Base-by-base conservation (phyloP, 108 stramenopile genomes). In the Mayamaea pseudoterrestris region DNA sequence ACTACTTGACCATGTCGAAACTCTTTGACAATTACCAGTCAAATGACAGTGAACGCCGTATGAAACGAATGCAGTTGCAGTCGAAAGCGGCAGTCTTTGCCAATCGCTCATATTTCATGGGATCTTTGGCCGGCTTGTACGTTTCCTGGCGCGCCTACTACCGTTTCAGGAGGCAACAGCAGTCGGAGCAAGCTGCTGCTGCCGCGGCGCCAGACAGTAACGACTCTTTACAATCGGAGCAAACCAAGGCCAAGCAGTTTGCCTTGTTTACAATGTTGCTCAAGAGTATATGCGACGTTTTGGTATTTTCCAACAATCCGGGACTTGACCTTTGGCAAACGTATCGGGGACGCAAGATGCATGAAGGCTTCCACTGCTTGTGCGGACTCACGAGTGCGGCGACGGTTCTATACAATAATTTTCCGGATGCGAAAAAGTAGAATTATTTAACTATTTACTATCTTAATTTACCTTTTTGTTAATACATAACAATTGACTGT, bases 241-340 rank as follows among this genome's bases (percentile, higher is more conserved):
- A 37, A 26, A 50, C 51, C 36, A 57, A 60, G 55, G 58, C 61
- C 26, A 75, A 78, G 45, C 67, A 78, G 18, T 80, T 80, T 58
- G 61, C 60, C 18, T 46, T 83, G 6, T 73, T 76, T 24, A 24
- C 83, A 41, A 59, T 73, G 29, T 41, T 87, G 42, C 35, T 83
- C 16, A 83, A 82, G 69, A 78, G 76, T 39, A 62, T 61, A 9
- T 76, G 76, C 36, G 83, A 91, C 31, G 61, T 80, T 26, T 57
- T 68, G 6, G 83, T 86, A 3, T 91, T 91, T 47, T 78, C 81
- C 35, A 91, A 91, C 69, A 80, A 81, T 37, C 70, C 78, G 28
- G 83, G 88, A 2, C 51, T 86, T 30, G 81, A 85, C 53, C 59
- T 91, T 39, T 76, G 76, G 43, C 46, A 65, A 40, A 80, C 75